A percentile compares a stretch with the other conserved stretches of the same genome.
Conservation (phyloP, 1,139 yeast species). For the Kurtzmaniella quercitrusa region DNA sequence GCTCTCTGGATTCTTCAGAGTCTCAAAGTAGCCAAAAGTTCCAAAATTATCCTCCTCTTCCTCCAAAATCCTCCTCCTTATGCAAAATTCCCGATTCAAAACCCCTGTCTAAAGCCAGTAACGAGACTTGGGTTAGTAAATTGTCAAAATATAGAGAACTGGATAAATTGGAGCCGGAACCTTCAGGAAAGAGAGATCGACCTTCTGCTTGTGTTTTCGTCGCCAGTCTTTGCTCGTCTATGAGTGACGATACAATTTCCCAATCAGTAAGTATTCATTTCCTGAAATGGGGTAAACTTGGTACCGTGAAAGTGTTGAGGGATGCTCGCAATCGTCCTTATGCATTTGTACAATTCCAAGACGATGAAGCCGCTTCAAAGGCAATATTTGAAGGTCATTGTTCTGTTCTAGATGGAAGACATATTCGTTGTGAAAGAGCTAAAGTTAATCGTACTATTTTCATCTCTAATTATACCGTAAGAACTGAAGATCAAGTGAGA, state of each 20-base stretch:
- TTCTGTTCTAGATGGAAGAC: conserved; percentile 64
- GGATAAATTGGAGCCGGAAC: not conserved
- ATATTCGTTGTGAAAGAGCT: conserved; percentile 84
- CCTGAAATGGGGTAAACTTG: conserved; percentile 61
- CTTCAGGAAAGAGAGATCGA: conserved; percentile 23
- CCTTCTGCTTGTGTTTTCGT: conserved; percentile 90
- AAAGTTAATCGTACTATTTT: conserved; percentile 84
- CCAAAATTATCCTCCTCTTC: not conserved
- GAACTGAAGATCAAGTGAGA: conserved; percentile 29
- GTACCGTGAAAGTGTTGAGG: conserved; percentile 78
- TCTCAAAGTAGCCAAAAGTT: not conserved
- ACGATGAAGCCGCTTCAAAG: conserved; percentile 61
- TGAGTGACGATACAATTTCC: conserved; percentile 67
- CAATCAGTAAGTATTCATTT: conserved; percentile 65
- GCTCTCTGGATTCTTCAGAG: not conserved
- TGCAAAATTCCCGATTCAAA: not conserved
- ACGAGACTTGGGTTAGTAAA: not conserved
- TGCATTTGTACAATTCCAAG: conserved; percentile 85
- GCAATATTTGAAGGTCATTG: conserved; percentile 74
- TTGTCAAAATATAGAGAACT: not conserved
- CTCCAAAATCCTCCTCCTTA: not conserved
- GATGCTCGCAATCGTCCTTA: conserved; percentile 85
- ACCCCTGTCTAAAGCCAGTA: not conserved
- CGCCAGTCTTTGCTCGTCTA: conserved; percentile 65
- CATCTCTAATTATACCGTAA: conserved; percentile 29